Percentiles rank a stretch among this genome's conserved stretches.
Evolutionary conservation across 192 early-diverging fungal species (phyloP).

Genomic region (Podila verticillata): DNA sequence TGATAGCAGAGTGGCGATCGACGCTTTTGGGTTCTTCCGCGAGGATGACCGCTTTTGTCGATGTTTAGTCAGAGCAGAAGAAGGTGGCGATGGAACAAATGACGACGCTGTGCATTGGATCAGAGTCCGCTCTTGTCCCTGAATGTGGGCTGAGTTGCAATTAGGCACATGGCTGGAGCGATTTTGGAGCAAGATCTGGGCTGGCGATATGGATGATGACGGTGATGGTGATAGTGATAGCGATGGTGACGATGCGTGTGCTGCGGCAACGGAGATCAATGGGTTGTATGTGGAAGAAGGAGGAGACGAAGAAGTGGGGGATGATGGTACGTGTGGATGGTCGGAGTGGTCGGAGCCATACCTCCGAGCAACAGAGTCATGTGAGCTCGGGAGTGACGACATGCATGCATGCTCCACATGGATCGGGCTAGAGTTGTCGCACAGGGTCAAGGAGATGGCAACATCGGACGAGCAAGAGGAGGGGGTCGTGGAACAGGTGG

Average conservation of each 20-base stretch:
- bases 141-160: constrained; percentile 2
- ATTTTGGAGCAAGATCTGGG: too few relatives aligned
- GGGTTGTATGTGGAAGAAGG: too few relatives aligned
- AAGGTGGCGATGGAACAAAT: not conserved
- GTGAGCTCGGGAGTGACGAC: not conserved
- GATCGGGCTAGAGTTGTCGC: not conserved
- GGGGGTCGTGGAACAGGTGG: constrained; percentile 1
- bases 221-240: not conserved
- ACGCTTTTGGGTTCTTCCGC: not conserved
- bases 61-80: constrained; percentile 2
- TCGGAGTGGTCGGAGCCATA: too few relatives aligned
- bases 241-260: not conserved
- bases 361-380: too few relatives aligned
- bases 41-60: not conserved
- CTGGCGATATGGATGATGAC: too few relatives aligned
- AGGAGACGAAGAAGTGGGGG: too few relatives aligned
- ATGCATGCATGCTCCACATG: not conserved
- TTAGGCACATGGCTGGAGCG: too few relatives aligned
- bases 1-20: constrained; percentile 37
- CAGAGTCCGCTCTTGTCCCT: not conserved
- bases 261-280: not conserved
- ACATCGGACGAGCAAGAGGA: not conserved
- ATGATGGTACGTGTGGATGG: too few relatives aligned
- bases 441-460: not conserved
- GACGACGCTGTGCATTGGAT: not conserved